phyloP scores from a whole-genome alignment of 306 rosid genomes.

The Sesbania bispinosa region DNA sequence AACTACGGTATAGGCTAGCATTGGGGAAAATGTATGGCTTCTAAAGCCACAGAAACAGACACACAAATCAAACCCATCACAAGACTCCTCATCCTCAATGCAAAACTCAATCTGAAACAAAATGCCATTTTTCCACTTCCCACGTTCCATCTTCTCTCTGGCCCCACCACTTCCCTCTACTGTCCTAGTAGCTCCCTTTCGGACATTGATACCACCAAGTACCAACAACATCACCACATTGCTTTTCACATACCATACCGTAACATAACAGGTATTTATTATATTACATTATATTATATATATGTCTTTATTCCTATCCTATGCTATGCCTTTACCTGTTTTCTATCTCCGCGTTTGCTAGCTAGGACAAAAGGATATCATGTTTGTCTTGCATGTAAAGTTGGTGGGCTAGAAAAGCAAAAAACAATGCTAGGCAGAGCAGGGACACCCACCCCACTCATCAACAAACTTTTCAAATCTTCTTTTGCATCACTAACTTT shows the following conservation, averaged over 20 bases:
- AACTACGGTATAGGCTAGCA: slow-evolving; percentile 52
- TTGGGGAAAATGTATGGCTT: slow-evolving; percentile 52
- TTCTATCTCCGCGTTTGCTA: too few species aligned
- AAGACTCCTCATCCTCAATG: slow-evolving; percentile 27
- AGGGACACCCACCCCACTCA: slow-evolving; percentile 38
- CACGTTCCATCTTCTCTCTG: too few species aligned
- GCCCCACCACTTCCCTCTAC: slow-evolving; percentile 43
- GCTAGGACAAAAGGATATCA: slow-evolving; percentile 8
- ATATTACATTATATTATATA: background rate
- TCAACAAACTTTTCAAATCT: slow-evolving; percentile 25
- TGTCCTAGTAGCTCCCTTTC: slow-evolving; percentile 41
- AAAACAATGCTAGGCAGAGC: slow-evolving; percentile 31
- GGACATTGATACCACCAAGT: slow-evolving; percentile 23
- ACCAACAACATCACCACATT: slow-evolving; percentile 23
- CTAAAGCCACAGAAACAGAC: slow-evolving; percentile 25
- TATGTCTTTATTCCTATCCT: too few species aligned
- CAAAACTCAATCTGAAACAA: slow-evolving; percentile 31
- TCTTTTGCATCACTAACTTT: slow-evolving; percentile 35
- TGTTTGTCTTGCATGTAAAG: slow-evolving; percentile 52
- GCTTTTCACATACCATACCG: slow-evolving; percentile 47
- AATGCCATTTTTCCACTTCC: slow-evolving; percentile 38
- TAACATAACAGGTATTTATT: slow-evolving; percentile 42
- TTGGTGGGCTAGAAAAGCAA: slow-evolving; percentile 21
- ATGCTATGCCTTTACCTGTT: too few species aligned
- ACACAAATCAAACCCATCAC: slow-evolving; percentile 40